These are phyloP conservation scores for Salvia hispanica DNA, from an alignment of 257 asterid species.

Conservation along the genomic window DNA sequence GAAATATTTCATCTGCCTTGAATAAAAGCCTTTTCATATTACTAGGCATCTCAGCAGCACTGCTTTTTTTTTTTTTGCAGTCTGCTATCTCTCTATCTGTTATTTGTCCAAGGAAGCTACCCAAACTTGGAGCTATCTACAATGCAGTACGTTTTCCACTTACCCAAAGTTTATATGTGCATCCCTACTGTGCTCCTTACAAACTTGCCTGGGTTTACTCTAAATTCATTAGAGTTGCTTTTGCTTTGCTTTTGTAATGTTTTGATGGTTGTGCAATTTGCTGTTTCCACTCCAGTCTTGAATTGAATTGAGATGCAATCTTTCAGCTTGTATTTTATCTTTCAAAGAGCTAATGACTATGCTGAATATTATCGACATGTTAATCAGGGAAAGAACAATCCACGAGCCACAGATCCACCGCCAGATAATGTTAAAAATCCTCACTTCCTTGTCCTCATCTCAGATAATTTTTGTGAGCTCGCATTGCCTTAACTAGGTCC, in stretches of 20 bases:
- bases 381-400: conserved; percentile 74
- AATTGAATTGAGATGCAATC: neutral
- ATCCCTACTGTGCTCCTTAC: conserved; percentile 24
- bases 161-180: conserved; percentile 16
- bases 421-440: conserved; percentile 76
- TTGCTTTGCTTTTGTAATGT: too few relatives aligned
- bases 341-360: conserved; percentile 16
- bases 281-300: conserved; percentile 7
- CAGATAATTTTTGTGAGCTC: conserved; percentile 75
- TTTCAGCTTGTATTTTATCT: conserved; percentile 13
- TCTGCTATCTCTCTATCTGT: conserved; percentile 80
- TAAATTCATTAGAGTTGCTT: too few relatives aligned
- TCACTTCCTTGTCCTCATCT: conserved; percentile 79
- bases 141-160: conserved; percentile 58
- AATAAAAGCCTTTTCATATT: conserved; percentile 19
- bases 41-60: conserved; percentile 21
- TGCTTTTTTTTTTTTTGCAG: conserved; percentile 56
- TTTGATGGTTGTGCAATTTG: too few relatives aligned
- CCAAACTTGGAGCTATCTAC: conserved; percentile 75
- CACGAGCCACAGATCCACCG: conserved; percentile 64
- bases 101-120: conserved; percentile 92
- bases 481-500: conserved; percentile 64
- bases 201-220: neutral
- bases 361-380: conserved; percentile 34
- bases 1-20: conserved; percentile 9